Conservation (phyloP, 1,284 basidiomycete species). For the Trametes sp. region DNA sequence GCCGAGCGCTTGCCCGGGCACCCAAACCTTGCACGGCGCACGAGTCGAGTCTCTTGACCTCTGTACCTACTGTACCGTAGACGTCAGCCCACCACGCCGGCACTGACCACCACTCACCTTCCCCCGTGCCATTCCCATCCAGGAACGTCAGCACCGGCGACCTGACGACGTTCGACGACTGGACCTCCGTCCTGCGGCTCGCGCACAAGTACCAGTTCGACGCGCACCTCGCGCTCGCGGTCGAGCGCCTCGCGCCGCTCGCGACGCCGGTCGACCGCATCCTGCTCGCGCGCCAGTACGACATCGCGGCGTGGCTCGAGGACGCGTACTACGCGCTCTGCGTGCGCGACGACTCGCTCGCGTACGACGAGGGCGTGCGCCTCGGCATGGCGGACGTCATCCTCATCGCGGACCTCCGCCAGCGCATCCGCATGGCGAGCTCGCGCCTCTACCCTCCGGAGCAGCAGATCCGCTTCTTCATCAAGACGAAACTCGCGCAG, state of each 20-base stretch:
- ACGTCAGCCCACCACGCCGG: no score
- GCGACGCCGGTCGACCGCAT: conserved; percentile 36
- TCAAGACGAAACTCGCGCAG: no score
- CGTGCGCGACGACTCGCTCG: conserved; percentile 34
- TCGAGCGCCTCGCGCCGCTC: conserved; percentile 33
- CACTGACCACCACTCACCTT: no score
- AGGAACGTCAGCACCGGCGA: conserved; percentile 33
- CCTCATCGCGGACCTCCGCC: conserved; percentile 30
- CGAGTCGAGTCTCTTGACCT: no score
- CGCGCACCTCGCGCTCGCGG: conserved; percentile 34
- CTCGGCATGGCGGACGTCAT: conserved; percentile 38
- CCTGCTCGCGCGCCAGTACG: conserved; percentile 35
- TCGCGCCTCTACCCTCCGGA: not conserved
- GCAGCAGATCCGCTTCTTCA: not conserved
- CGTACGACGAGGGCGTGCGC: conserved; percentile 34
- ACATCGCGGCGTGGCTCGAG: conserved; percentile 35
- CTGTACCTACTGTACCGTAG: no score
- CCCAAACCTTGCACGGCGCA: not conserved
- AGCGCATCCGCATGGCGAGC: conserved; percentile 7
- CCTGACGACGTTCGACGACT: conserved; percentile 36
- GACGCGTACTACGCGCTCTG: conserved; percentile 34
- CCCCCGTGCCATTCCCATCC: no score
- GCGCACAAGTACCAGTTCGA: conserved; percentile 37
- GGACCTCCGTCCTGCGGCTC: conserved; percentile 40
- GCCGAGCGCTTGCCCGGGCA: no score